Evolutionary conservation across 2,329 filamentous ascomycete species (phyloP), one percentile per base, ranked within the genome.

Genomic region (Neonectria sp.): DNA sequence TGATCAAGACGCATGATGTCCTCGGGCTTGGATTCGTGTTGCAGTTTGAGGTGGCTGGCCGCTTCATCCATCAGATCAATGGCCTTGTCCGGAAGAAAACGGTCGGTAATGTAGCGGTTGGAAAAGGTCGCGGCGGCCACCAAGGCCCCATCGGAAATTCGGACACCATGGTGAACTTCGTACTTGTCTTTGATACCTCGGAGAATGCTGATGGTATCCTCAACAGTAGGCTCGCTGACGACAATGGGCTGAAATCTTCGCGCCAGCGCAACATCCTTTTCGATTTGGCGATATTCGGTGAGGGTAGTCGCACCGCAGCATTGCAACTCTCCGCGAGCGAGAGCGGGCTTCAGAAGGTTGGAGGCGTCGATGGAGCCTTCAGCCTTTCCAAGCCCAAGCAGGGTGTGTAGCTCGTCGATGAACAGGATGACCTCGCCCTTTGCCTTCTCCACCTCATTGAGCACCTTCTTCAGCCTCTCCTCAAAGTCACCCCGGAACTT

Each of bases 31-130:
- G 94, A 97, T 80, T 99, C 96, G 81, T 98, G 96, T 77, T 98
- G 95, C 35, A 98, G 83, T 51, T 97, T 91, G 11, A 98, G 84
- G 25, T 95, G 94, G 67, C 93, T 97, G 1, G 95, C 95, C 11
- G 96, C 96, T 82, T 98, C 96, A 71, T 98, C 96, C 80, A 99
- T 96, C 17, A 98, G 82, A 79, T 98, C 96, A 70, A 99, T 98
- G 3, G 96, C 96, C 80, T 98, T 98, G 81, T 99, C 96, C 0
- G 96, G 96, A 1, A 98, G 85, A 81, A 97, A 98, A 2, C 96
- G 92, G 77, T 98, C 95, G 15, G 95, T 98, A 73, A 99, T 96
- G 80, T 98, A 99, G 58, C 96, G 92, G 77, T 98, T 98, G 69
- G 93, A 96, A 78, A 97, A 93, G 0, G 94, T 93, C 2, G 95